Base-by-base conservation (phyloP, 768 basidiomycete genomes). In the Infundibulicybe gibba region DNA sequence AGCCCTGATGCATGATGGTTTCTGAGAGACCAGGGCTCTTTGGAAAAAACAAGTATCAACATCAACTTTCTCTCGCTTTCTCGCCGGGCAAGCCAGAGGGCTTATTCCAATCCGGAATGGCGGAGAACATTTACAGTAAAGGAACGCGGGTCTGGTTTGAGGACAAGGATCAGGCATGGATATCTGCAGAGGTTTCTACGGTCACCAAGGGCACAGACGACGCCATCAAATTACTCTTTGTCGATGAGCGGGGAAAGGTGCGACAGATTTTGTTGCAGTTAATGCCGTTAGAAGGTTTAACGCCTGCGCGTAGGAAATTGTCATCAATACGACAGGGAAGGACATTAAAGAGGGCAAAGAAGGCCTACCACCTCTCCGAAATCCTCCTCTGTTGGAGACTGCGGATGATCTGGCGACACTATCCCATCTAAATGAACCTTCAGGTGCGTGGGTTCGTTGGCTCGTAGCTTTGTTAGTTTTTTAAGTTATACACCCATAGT, bases 391-490 rank as follows among this genome's bases (percentile, higher is more conserved):
- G 43, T 74, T 99, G 50, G 97, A 99, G 72, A 92, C 91, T 14
- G 92, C 94, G 25, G 97, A 99, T 69, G 97, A 99, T 75, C 77
- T 99, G 62, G 94, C 97, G 41, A 97, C 94, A 46, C 83, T 99
- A 58, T 97, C 93, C 41, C 94, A 98, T 75, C 76, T 99, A 55
- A 98, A 98, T 64, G 97, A 99, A 65, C 95, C 97, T 44, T 91
- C 89, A 58, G 95, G 95, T 94, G 56, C 42, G 79, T 59, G 30
- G 16, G 6, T 14, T 6, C 15, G 12, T 51, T 32, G 13, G 35
- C 19, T 39, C 34, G 40, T 17, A 15, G 40, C 39, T 53, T 16
- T 49, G 32, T 11, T 19, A 9, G 12, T 10, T 13, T 43, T 40
- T 45, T 46, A 15, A 39, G 15, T 15, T 32, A 21, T 48, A 8